Evolutionary conservation across 768 basidiomycete species (phyloP).

Genomic region (Mycena amicta): DNA sequence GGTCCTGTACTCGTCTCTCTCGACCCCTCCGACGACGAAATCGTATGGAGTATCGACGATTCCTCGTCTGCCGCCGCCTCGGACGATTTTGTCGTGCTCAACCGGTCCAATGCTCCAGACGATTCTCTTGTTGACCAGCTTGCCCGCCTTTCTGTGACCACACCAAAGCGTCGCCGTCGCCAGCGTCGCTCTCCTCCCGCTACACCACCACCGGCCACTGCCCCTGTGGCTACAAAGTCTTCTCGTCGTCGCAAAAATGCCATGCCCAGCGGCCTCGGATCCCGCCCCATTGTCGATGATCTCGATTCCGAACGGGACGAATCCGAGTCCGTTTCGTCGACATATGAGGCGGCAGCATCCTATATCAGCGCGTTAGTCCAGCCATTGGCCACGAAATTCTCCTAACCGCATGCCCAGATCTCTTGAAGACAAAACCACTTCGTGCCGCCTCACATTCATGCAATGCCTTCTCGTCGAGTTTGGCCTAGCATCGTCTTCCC

Average conservation of each 20-base stretch:
- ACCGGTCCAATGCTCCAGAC: constrained; percentile 32
- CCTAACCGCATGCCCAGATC: constrained; percentile 38
- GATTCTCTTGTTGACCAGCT: constrained; percentile 14
- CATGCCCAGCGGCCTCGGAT: constrained; percentile 30
- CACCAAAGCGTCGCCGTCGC: not conserved
- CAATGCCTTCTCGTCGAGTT: constrained; percentile 79
- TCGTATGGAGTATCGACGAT: constrained; percentile 16
- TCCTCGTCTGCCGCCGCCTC: constrained; percentile 28
- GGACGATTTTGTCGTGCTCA: constrained; percentile 54
- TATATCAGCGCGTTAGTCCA: constrained; percentile 64
- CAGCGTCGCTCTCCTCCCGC: not conserved
- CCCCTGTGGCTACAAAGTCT: not conserved
- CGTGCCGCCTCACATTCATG: constrained; percentile 60
- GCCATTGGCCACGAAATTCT: not conserved
- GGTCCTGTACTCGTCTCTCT: constrained; percentile 26
- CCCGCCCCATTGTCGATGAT: constrained; percentile 53
- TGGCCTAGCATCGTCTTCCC: constrained; percentile 53
- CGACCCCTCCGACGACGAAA: constrained; percentile 29
- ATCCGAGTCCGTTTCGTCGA: constrained; percentile 36
- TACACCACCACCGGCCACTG: not conserved
- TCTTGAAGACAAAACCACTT: constrained; percentile 49
- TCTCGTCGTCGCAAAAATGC: not conserved
- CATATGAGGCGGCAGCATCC: constrained; percentile 60
- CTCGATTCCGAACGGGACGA: constrained; percentile 41
- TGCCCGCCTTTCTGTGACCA: constrained; percentile 14